Evolutionary conservation across 306 rosid species (phyloP).

Genomic region (Trifolium dubium): DNA sequence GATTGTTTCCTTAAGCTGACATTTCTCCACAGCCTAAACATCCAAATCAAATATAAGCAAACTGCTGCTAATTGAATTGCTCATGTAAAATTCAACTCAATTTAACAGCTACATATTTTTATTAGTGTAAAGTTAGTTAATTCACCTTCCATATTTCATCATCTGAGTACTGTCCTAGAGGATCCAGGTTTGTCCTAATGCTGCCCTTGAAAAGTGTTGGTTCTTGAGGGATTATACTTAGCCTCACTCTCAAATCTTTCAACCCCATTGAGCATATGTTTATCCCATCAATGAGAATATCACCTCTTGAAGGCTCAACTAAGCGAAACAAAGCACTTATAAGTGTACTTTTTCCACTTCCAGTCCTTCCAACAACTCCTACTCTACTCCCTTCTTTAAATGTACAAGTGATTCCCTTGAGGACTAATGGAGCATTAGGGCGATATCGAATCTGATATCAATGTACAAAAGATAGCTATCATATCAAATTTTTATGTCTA

Average conservation of each 20-base stretch:
- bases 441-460: too few species aligned
- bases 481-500: too few species aligned
- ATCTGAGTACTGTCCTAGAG: constrained; percentile 46
- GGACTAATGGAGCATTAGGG: too few species aligned
- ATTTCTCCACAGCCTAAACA: background rate
- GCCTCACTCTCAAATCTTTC: constrained; percentile 73
- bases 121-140: too few species aligned
- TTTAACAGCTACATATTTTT: background rate
- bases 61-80: background rate
- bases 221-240: constrained; percentile 60
- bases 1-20: background rate
- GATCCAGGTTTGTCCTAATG: background rate
- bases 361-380: too few species aligned
- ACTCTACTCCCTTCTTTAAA: too few species aligned
- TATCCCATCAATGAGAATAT: constrained; percentile 33
- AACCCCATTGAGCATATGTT: constrained; percentile 67
- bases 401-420: too few species aligned
- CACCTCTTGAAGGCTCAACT: constrained; percentile 71
- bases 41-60: background rate
- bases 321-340: constrained; percentile 80
- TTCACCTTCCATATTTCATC: constrained; percentile 85
- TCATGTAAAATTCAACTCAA: too few species aligned
- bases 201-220: background rate
- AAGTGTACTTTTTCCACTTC: too few species aligned
- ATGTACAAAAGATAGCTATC: too few species aligned